Evolutionary conservation across 2,329 filamentous ascomycete genomes (phyloP).

Genomic region (Uncinocarpus reesii): DNA sequence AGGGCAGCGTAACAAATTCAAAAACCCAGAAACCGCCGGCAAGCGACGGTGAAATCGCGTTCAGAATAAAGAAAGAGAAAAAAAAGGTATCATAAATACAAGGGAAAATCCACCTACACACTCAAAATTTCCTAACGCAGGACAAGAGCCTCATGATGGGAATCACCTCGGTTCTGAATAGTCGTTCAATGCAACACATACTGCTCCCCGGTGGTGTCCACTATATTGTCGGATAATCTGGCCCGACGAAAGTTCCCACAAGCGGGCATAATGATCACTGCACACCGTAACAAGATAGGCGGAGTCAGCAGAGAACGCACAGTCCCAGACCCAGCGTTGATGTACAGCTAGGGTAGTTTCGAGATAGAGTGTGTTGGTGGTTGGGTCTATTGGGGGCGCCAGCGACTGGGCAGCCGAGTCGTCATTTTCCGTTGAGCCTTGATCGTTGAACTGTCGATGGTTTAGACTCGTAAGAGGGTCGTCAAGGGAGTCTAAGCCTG

Average conservation of each 20-base stretch:
- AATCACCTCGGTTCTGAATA: conserved; percentile 44
- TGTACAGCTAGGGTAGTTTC: conserved; percentile 82
- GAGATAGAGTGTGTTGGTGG: conserved; percentile 54
- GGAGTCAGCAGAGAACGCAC: conserved; percentile 84
- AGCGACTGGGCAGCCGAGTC: conserved; percentile 25
- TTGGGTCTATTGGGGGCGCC: conserved; percentile 33
- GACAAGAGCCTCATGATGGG: not conserved
- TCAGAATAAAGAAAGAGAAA: not conserved
- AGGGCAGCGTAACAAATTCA: not conserved
- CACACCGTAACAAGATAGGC: conserved; percentile 90
- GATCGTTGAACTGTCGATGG: not conserved
- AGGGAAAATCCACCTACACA: not conserved
- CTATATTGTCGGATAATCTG: conserved; percentile 92
- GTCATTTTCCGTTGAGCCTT: conserved; percentile 9
- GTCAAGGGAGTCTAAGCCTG: not conserved
- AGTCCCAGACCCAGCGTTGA: conserved; percentile 97
- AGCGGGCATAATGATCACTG: conserved; percentile 80
- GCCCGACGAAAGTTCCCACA: conserved; percentile 82
- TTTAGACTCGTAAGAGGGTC: not conserved
- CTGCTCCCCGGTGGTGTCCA: conserved; percentile 81
- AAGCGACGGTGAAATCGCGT: not conserved
- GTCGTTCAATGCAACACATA: conserved; percentile 88
- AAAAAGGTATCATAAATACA: not conserved
- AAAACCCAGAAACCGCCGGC: not conserved
- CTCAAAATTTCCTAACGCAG: too few relatives aligned